These are phyloP conservation scores for Dactylellina haptotyla DNA, from an alignment of 2,329 filamentous ascomycete genomes.

Conservation along the genomic window DNA sequence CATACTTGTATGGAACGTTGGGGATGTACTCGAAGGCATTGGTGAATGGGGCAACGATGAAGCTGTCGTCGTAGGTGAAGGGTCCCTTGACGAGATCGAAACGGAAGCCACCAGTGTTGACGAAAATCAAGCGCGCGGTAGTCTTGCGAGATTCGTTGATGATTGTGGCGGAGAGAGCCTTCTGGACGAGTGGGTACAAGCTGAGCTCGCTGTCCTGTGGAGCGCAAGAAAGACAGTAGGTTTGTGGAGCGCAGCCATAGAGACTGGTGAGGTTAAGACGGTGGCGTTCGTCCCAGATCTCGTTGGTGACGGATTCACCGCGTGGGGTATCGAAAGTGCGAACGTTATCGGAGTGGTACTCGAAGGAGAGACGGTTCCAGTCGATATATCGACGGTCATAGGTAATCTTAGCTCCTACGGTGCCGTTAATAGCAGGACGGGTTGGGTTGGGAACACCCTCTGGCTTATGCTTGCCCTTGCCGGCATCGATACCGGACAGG, in stretches of 20 bases:
- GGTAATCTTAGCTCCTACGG: slow-evolving; percentile 61
- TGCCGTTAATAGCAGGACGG: slow-evolving; percentile 60
- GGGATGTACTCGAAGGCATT: slow-evolving; percentile 80
- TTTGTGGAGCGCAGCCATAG: slow-evolving; percentile 71
- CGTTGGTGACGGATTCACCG: slow-evolving; percentile 64
- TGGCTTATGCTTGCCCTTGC: slow-evolving; percentile 64
- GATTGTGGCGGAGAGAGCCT: slow-evolving; percentile 77
- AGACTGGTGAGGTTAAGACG: slow-evolving; percentile 68
- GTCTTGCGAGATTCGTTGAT: slow-evolving; percentile 69
- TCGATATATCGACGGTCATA: slow-evolving; percentile 74
- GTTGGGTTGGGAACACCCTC: slow-evolving; percentile 63
- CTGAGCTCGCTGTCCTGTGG: slow-evolving; percentile 78
- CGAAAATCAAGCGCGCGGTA: slow-evolving; percentile 75
- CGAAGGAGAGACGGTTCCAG: slow-evolving; percentile 74
- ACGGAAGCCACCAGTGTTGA: slow-evolving; percentile 90
- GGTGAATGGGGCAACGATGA: slow-evolving; percentile 85
- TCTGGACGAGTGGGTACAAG: slow-evolving; percentile 80
- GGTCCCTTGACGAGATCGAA: slow-evolving; percentile 95
- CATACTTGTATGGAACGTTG: slow-evolving; percentile 81
- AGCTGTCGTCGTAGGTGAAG: slow-evolving; percentile 88
- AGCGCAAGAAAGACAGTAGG: slow-evolving; percentile 72
- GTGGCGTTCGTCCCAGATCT: slow-evolving; percentile 66
- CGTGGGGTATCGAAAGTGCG: slow-evolving; percentile 66
- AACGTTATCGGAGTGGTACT: slow-evolving; percentile 70
- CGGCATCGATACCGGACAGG: slow-evolving; percentile 69